Conservation (phyloP, 1,139 yeast genomes). For the Pneumocystis wakefieldiae region DNA sequence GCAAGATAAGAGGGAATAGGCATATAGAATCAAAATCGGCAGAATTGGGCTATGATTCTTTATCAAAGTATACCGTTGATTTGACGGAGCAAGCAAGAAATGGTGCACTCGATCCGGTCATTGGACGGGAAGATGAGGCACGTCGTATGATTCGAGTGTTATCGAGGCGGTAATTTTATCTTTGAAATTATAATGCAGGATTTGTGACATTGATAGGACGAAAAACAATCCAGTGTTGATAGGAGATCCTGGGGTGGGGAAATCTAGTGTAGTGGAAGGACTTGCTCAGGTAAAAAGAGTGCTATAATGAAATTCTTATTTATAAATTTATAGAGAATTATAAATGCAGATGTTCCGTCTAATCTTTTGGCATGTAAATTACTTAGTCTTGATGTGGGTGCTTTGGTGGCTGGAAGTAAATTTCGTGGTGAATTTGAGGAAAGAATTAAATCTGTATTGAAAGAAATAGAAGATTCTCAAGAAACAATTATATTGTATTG, state of each 20-base stretch:
- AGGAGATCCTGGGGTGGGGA: slow-evolving; percentile 99
- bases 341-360: slow-evolving; percentile 88
- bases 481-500: slow-evolving; percentile 53
- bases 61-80: slow-evolving; percentile 79
- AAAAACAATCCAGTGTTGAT: slow-evolving; percentile 91
- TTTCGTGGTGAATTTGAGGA: slow-evolving; percentile 98
- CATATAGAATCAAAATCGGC: slow-evolving; percentile 89
- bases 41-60: slow-evolving; percentile 70
- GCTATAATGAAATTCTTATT: neutral
- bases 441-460: slow-evolving; percentile 87
- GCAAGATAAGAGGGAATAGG: slow-evolving; percentile 75
- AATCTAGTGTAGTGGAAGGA: slow-evolving; percentile 94
- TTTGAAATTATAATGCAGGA: too few species aligned
- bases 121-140: slow-evolving; percentile 97
- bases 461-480: slow-evolving; percentile 79
- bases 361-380: slow-evolving; percentile 66
- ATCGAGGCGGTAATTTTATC: slow-evolving; percentile 48
- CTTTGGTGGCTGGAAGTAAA: slow-evolving; percentile 95
- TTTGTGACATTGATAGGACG: slow-evolving; percentile 26
- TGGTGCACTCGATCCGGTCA: slow-evolving; percentile 94
- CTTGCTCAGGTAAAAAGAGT: slow-evolving; percentile 49
- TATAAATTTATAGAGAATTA: slow-evolving; percentile 38
- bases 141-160: slow-evolving; percentile 85
- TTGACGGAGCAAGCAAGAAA: slow-evolving; percentile 84
- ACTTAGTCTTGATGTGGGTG: slow-evolving; percentile 83